These are phyloP conservation scores for Myriosclerotinia curreyana DNA, from an alignment of 2,329 filamentous ascomycete species.

Conservation along the genomic window DNA sequence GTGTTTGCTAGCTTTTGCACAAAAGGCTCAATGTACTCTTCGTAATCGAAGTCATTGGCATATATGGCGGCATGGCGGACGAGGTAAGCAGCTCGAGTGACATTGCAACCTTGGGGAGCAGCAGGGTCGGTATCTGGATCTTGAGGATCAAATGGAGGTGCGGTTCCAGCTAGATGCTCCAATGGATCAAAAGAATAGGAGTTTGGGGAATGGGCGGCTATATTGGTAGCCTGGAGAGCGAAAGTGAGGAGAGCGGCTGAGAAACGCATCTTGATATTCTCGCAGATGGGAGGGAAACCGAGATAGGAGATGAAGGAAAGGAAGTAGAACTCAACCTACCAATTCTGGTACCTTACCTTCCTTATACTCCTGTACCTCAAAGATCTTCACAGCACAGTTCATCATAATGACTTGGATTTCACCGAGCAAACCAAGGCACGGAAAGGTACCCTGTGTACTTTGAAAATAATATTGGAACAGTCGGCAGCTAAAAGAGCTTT, in stretches of 20 bases:
- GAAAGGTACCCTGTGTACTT: not conserved
- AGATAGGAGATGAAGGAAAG: not conserved
- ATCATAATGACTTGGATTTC: not conserved
- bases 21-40: constrained; percentile 50
- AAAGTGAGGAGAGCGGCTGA: constrained; percentile 15
- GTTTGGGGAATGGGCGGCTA: constrained; percentile 26
- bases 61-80: constrained; percentile 51
- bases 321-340: constrained; percentile 8
- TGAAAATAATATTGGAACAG: not conserved
- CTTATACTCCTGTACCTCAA: constrained; percentile 17
- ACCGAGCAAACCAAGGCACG: constrained; percentile 18
- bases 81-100: constrained; percentile 49
- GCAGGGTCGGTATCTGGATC: constrained; percentile 47
- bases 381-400: constrained; percentile 2
- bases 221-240: constrained; percentile 15
- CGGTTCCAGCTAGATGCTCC: constrained; percentile 49
- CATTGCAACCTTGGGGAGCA: constrained; percentile 50
- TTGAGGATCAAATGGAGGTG: constrained; percentile 49
- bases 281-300: not conserved
- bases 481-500: not conserved
- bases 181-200: constrained; percentile 47
- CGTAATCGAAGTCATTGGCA: constrained; percentile 52
- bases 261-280: constrained; percentile 13
- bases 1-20: constrained; percentile 48
- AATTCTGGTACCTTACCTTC: constrained; percentile 4